A percentile compares a stretch with the other conserved stretches of the same genome.
Conservation (phyloP, 306 rosid species). For the Lathyrus sativus region DNA sequence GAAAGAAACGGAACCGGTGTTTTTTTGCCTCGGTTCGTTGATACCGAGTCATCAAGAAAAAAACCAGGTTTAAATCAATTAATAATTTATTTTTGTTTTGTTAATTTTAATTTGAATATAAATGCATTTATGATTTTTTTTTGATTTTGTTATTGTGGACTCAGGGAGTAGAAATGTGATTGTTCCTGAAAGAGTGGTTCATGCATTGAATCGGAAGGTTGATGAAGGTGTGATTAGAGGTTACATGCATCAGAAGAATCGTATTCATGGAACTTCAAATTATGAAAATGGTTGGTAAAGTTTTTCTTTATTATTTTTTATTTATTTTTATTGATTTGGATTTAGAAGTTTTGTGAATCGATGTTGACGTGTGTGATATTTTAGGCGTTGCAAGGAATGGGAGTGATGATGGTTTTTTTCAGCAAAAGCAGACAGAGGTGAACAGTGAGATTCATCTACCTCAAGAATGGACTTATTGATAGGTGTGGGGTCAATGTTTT, state of each 20-base stretch:
- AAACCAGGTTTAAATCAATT: conserved; percentile 49
- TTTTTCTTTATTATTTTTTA: background rate
- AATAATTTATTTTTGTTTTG: background rate
- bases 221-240: conserved; percentile 40
- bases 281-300: conserved; percentile 50
- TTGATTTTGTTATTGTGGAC: background rate
- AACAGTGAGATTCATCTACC: conserved; percentile 70
- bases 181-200: conserved; percentile 70
- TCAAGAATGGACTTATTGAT: conserved; percentile 74
- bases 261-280: conserved; percentile 28
- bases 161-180: conserved; percentile 58
- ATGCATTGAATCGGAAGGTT: conserved; percentile 59
- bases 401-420: conserved; percentile 27
- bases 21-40: conserved; percentile 66
- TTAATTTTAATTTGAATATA: background rate
- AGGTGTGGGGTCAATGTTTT: background rate
- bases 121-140: background rate
- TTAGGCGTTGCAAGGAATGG: conserved; percentile 21
- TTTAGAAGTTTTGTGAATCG: background rate
- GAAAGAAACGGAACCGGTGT: conserved; percentile 85
- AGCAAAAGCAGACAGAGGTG: conserved; percentile 44
- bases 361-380: conserved; percentile 31
- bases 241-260: conserved; percentile 37
- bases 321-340: background rate
- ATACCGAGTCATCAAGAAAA: conserved; percentile 38